Conservation (phyloP, 345 rosid genomes). For the Conringia planisiliqua region DNA sequence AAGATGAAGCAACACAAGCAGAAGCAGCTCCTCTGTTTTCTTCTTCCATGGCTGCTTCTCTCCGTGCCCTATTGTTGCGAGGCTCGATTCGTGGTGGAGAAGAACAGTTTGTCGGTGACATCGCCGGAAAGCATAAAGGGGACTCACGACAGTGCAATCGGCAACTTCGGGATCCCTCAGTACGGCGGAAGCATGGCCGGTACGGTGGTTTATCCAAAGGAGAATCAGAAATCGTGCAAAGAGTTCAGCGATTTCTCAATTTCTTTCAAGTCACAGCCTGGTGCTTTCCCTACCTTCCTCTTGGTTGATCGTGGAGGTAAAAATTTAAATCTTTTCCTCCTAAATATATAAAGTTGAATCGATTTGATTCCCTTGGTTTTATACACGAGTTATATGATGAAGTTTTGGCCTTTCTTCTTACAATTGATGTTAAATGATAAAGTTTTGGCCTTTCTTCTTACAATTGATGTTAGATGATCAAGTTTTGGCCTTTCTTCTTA, state of each 20-base stretch:
- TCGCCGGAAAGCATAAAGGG: slow-evolving; percentile 94
- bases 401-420: background rate
- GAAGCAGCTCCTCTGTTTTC: slow-evolving; percentile 35
- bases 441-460: background rate
- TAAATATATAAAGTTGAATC: background rate
- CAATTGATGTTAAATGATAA: background rate
- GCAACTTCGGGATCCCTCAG: slow-evolving; percentile 97
- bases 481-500: too few species aligned
- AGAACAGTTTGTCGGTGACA: slow-evolving; percentile 80
- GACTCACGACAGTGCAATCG: slow-evolving; percentile 83
- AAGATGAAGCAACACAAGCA: slow-evolving; percentile 24
- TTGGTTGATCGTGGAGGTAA: slow-evolving; percentile 96
- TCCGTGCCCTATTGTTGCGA: background rate
- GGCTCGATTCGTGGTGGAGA: slow-evolving; percentile 90
- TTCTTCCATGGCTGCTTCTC: slow-evolving; percentile 29
- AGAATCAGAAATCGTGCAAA: slow-evolving; percentile 72
- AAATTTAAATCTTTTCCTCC: background rate
- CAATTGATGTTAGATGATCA: background rate
- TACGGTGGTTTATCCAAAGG: slow-evolving; percentile 60
- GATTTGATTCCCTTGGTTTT: background rate
- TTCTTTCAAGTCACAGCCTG: slow-evolving; percentile 69
- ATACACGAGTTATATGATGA: too few species aligned
- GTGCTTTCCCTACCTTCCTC: slow-evolving; percentile 76
- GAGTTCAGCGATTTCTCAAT: slow-evolving; percentile 58
- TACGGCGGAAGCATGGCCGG: slow-evolving; percentile 99